Evolutionary conservation across 2,329 filamentous ascomycete species (phyloP).

Genomic region (Nannizziopsis barbatae): DNA sequence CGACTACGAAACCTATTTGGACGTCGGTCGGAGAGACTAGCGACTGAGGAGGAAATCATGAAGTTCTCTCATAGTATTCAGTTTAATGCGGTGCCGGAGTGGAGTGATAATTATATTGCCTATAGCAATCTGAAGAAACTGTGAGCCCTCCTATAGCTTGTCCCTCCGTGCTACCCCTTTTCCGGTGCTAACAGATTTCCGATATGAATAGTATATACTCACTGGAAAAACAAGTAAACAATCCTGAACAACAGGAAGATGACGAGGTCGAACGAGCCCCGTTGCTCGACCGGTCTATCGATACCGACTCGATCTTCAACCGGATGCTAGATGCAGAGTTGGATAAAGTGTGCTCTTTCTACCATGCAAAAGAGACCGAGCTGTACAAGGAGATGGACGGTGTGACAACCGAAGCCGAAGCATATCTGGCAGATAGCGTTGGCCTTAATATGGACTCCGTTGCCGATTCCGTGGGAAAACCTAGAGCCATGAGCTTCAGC

Average conservation of each 20-base stretch:
- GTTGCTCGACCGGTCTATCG: conserved; percentile 56
- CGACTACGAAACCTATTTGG: conserved; percentile 1
- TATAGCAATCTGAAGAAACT: conserved; percentile 99
- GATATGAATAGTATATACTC: conserved; percentile 63
- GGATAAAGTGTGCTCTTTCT: conserved; percentile 90
- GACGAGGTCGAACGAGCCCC: conserved; percentile 76
- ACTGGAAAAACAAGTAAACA: conserved; percentile 74
- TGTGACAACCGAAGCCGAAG: conserved; percentile 61
- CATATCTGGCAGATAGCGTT: conserved; percentile 50
- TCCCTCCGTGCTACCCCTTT: conserved; percentile 8
- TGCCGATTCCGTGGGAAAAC: conserved; percentile 33
- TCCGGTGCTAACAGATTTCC: conserved; percentile 2
- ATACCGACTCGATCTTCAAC: conserved; percentile 72
- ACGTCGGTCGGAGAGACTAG: conserved; percentile 39
- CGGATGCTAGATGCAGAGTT: conserved; percentile 76
- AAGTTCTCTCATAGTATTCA: conserved; percentile 99
- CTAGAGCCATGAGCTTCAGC: conserved; percentile 31
- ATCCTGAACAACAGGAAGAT: conserved; percentile 39
- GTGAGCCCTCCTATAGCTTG: conserved; percentile 42
- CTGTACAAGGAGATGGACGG: conserved; percentile 69
- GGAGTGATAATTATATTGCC: conserved; percentile 94
- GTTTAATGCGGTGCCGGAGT: conserved; percentile 99
- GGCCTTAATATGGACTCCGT: conserved; percentile 35
- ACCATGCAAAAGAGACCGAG: conserved; percentile 76
- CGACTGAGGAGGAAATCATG: conserved; percentile 70